Evolutionary conservation across 163 green algal genomes (phyloP).

Genomic region (Coccomyxa subellipsoidea): DNA sequence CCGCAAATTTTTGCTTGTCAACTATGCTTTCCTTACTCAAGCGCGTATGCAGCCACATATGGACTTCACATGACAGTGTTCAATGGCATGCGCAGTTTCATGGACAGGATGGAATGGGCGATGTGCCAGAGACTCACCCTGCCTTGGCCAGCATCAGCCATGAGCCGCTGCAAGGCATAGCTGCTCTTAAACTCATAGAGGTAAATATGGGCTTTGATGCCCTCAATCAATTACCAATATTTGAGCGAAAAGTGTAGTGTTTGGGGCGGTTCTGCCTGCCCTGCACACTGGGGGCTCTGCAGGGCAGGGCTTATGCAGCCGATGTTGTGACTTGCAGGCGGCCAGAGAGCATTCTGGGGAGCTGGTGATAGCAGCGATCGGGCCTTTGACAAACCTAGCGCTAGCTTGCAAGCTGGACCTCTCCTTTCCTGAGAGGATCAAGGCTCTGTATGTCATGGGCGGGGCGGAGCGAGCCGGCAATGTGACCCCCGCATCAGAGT

Average conservation of each 20-base stretch:
- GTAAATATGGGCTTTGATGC: not conserved
- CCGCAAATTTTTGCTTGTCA: too few species aligned
- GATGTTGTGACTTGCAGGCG: too few species aligned
- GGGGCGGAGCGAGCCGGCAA: constrained; percentile 24
- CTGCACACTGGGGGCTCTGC: too few species aligned
- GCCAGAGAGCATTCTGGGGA: constrained; percentile 9
- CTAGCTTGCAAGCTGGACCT: constrained; percentile 25
- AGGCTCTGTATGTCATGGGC: constrained; percentile 31
- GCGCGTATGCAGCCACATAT: too few species aligned
- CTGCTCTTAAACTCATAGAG: not conserved
- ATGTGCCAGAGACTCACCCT: constrained; percentile 18
- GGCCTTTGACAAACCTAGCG: constrained; percentile 34
- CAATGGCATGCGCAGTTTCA: constrained; percentile 17
- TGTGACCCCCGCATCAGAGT: constrained; percentile 28
- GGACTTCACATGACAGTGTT: too few species aligned
- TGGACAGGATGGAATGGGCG: constrained; percentile 27
- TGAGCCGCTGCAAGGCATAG: constrained; percentile 17
- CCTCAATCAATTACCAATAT: not conserved
- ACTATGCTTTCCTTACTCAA: too few species aligned
- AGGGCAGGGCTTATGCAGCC: too few species aligned
- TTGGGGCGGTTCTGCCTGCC: too few species aligned
- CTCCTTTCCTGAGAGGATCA: constrained; percentile 5
- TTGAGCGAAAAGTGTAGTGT: too few species aligned
- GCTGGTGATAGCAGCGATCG: constrained; percentile 25
- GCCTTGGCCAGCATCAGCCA: constrained; percentile 11